Conservation (phyloP, 176 grass and related monocot species). For the Bothriochloa decipiens region DNA sequence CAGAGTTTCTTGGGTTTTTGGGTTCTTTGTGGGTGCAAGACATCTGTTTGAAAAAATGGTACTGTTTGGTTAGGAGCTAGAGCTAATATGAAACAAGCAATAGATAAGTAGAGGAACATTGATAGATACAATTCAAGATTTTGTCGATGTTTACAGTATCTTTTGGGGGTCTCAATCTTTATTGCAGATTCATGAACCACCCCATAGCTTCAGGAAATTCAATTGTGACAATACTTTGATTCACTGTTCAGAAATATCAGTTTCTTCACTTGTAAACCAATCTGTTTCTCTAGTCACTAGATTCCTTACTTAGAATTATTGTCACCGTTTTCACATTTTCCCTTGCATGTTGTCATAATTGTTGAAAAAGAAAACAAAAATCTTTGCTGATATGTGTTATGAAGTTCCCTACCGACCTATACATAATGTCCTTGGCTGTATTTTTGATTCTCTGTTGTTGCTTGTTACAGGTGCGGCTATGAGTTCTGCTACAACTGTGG, state of each 20-base stretch:
- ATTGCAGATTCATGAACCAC: background rate
- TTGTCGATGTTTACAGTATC: no score
- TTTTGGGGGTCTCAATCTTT: no score
- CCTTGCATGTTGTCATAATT: background rate
- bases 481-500: conserved; percentile 92
- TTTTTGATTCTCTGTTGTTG: background rate
- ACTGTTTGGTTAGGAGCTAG: no score
- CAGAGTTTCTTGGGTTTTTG: no score
- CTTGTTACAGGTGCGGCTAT: conserved; percentile 28
- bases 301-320: background rate
- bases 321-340: background rate
- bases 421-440: background rate
- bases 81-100: no score
- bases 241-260: background rate
- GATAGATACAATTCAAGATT: no score
- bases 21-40: no score
- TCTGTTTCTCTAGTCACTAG: background rate
- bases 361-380: background rate
- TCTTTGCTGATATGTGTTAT: no score
- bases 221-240: background rate
- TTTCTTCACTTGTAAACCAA: background rate
- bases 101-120: no score
- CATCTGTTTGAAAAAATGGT: background rate
- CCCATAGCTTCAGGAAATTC: background rate
- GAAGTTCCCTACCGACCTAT: no score